A percentile compares a stretch with the other conserved stretches of the same genome.
Evolutionary conservation across 805 yeast species (phyloP).

Genomic region (Candida maris): DNA sequence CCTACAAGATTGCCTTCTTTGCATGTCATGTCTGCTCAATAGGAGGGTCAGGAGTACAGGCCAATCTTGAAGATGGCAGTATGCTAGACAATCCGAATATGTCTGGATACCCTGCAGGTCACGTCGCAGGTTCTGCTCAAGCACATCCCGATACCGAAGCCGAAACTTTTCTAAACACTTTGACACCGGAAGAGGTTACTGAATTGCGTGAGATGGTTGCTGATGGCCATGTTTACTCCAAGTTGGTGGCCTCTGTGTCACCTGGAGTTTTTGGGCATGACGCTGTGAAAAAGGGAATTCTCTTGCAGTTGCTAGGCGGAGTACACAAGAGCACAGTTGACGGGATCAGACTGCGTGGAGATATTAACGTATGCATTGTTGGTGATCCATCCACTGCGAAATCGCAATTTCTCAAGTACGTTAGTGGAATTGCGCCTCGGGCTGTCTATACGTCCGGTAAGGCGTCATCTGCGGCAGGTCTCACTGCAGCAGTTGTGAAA

Average conservation of each 20-base stretch:
- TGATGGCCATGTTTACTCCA: slow-evolving; percentile 78
- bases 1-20: slow-evolving; percentile 85
- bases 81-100: slow-evolving; percentile 14
- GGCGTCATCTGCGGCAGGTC: slow-evolving; percentile 98
- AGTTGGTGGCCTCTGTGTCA: slow-evolving; percentile 82
- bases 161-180: slow-evolving; percentile 70
- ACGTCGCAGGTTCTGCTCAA: slow-evolving; percentile 7
- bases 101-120: slow-evolving; percentile 19
- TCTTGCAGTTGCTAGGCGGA: slow-evolving; percentile 88
- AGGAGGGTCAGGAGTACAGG: slow-evolving; percentile 22
- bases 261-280: slow-evolving; percentile 98
- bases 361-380: slow-evolving; percentile 90
- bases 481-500: slow-evolving; percentile 95
- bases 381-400: slow-evolving; percentile 98
- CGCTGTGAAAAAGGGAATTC: slow-evolving; percentile 84
- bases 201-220: slow-evolving; percentile 89
- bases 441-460: slow-evolving; percentile 97
- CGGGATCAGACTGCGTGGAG: slow-evolving; percentile 94
- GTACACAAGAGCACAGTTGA: slow-evolving; percentile 92
- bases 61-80: not conserved
- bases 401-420: slow-evolving; percentile 92
- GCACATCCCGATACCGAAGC: slow-evolving; percentile 66
- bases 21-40: slow-evolving; percentile 86
- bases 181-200: slow-evolving; percentile 76
- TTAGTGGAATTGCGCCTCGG: slow-evolving; percentile 85